Base-by-base conservation (phyloP, 768 basidiomycete species). In the Pulveroboletus sp. region DNA sequence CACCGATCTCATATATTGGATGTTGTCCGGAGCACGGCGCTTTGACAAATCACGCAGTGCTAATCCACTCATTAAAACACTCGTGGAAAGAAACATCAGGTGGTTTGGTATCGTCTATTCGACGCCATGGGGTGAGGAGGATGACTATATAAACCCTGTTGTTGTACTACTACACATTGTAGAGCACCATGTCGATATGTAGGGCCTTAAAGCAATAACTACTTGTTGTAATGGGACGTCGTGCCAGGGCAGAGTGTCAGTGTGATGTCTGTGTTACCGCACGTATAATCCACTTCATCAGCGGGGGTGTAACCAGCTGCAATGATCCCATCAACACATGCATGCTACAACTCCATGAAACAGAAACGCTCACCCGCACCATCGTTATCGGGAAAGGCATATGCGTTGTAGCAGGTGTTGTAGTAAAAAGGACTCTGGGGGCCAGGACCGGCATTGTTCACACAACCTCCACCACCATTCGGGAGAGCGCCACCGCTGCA, bases 341-440 rank as follows among this genome's bases (percentile, higher is more conserved):
- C 19, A 27, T 10, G 9, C 14, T 13, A 16, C n/a, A 14, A 2
- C 21, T n/a, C 17, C 13, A 25, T 14, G n/a, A n/a, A 13, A 23
- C 25, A 27, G n/a, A 29, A 31, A 23, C 10, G 40, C 58, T 3
- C 35, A 59, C 58, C 36, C 3, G 55, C 32, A 24, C 59, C 59
- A 13, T 60, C 58, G 33, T 60, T 60, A 35, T 60, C 58, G 9
- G 59, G 59, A 47, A 60, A 60, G 11, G 55, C 51, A 11, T 60
- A 60, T 17, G 35, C 57, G 21, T 58, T 58, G 16, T n/a, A n/a
- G 43, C 57, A 58, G 21, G 51, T 48, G 32, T 50, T 13, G 6
- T 58, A 47, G 55, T 56, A 58, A 47, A 56, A 58, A 37, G 45
- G 5, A 21, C 55, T 58, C 39, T 53, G 41, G 4, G 57, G 57